These are phyloP conservation scores for Withania somnifera DNA, from an alignment of 305 asterid genomes.

Conservation along the genomic window DNA sequence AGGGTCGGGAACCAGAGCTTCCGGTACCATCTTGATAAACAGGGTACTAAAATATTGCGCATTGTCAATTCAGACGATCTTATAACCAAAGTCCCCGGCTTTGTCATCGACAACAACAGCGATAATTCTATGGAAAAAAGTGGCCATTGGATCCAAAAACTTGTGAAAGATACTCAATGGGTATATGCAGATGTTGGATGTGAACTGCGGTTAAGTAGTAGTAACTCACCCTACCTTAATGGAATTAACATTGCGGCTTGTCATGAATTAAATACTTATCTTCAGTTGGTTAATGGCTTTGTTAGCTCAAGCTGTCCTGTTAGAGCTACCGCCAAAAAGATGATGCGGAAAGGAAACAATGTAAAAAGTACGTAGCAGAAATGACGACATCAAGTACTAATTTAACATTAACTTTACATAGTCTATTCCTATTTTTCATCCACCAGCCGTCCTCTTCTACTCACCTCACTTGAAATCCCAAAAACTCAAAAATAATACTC, in stretches of 20 bases:
- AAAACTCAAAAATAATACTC: neutral
- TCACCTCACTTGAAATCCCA: neutral
- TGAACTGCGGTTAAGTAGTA: conserved; percentile 61
- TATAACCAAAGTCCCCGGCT: conserved; percentile 75
- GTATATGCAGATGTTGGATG: conserved; percentile 73
- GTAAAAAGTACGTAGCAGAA: neutral
- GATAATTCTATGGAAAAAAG: conserved; percentile 9
- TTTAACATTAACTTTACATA: neutral
- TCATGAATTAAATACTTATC: conserved; percentile 71
- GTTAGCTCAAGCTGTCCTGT: conserved; percentile 67
- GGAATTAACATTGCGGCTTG: conserved; percentile 48
- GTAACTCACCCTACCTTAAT: conserved; percentile 40
- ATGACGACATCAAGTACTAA: neutral
- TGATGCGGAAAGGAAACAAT: conserved; percentile 20
- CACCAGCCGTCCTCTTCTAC: neutral
- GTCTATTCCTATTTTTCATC: neutral
- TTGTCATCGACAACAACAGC: conserved; percentile 27
- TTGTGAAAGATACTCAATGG: conserved; percentile 62
- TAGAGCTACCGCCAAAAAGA: conserved; percentile 64
- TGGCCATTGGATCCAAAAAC: conserved; percentile 40
- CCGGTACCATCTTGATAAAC: conserved; percentile 41
- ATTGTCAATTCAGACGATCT: conserved; percentile 80
- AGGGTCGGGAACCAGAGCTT: conserved; percentile 67
- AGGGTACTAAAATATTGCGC: conserved; percentile 58
- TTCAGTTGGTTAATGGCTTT: conserved; percentile 45